phyloP scores from a whole-genome alignment of 2,329 filamentous ascomycete species.

The Trichoderma sp. region DNA sequence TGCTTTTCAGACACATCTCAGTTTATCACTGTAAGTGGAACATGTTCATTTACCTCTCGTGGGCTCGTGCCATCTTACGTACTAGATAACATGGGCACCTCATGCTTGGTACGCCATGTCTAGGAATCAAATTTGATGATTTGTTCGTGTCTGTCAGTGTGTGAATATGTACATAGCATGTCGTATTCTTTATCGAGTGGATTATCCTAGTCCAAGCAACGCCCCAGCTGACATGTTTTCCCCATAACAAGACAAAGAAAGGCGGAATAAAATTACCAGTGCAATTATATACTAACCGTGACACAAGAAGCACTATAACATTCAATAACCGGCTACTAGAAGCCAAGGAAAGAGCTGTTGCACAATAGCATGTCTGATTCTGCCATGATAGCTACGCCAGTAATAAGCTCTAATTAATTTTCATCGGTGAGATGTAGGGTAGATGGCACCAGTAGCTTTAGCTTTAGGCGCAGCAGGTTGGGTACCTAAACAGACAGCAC shows the following conservation, averaged over 20 bases:
- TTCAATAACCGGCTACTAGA: background rate
- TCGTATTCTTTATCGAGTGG: background rate
- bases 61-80: background rate
- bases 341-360: background rate
- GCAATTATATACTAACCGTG: background rate
- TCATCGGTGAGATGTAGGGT: background rate
- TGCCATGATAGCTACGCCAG: too few relatives aligned
- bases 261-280: background rate
- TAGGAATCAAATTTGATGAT: background rate
- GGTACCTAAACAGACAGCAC: background rate
- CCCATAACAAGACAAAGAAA: background rate
- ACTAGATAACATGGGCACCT: background rate
- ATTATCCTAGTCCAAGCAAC: background rate
- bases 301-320: background rate
- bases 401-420: background rate
- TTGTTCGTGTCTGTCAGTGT: background rate
- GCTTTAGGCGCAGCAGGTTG: background rate
- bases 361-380: background rate
- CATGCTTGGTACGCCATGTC: background rate
- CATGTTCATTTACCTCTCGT: background rate
- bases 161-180: background rate
- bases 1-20: background rate
- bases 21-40: background rate
- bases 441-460: background rate
- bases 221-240: background rate